Conservation (phyloP, 2,329 filamentous ascomycete species). For the Parastagonospora avenae region DNA sequence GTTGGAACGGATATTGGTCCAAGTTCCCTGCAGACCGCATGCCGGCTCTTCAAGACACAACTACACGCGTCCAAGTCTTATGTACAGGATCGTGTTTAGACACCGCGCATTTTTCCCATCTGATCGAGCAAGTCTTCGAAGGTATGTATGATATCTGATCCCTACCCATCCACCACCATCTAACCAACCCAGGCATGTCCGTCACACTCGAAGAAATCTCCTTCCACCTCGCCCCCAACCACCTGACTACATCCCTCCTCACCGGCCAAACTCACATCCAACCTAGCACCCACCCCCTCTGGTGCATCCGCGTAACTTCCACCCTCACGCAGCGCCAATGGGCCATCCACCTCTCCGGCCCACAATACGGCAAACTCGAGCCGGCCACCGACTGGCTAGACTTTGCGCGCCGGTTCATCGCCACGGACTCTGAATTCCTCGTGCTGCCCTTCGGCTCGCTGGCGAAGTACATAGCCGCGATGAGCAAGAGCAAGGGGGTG, state of each 20-base stretch:
- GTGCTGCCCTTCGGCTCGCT: constrained; percentile 4
- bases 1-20: constrained; percentile 6
- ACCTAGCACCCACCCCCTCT: not conserved
- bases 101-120: constrained; percentile 1
- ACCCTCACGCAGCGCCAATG: constrained; percentile 3
- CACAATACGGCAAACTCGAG: constrained; percentile 1
- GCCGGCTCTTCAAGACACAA: not conserved
- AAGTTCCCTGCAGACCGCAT: constrained; percentile 1
- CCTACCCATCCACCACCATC: not conserved
- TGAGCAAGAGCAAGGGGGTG: constrained; percentile 1
- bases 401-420: not conserved
- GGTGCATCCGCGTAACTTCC: constrained; percentile 7
- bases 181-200: constrained; percentile 1
- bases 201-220: constrained; percentile 7
- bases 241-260: not conserved
- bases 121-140: constrained; percentile 6
- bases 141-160: not conserved
- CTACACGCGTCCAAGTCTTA: constrained; percentile 1
- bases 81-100: constrained; percentile 4
- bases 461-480: not conserved
- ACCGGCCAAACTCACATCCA: not conserved
- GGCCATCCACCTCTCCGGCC: constrained; percentile 5
- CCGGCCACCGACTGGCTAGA: not conserved
- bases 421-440: no score
- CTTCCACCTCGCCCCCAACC: not conserved